These are phyloP conservation scores for Tagetes erecta DNA, from an alignment of 129 eudicot genomes.

Conservation along the genomic window DNA sequence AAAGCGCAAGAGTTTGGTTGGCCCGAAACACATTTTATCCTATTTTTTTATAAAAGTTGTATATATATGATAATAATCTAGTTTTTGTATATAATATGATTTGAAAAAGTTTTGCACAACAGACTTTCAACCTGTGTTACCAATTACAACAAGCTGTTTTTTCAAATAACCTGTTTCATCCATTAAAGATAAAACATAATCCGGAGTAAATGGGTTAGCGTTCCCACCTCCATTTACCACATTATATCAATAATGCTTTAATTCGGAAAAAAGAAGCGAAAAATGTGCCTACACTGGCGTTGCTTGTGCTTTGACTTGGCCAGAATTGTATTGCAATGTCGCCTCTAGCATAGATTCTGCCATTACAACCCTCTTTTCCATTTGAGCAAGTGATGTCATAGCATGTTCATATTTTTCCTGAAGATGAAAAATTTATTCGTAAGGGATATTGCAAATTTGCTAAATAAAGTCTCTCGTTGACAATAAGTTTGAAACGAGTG, in stretches of 20 bases:
- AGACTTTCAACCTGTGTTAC: neutral
- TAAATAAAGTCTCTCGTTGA: neutral
- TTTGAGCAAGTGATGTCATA: constrained; percentile 56
- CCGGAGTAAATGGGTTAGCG: constrained; percentile 4
- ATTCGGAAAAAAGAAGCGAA: neutral
- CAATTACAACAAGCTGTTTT: neutral
- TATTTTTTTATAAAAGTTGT: neutral
- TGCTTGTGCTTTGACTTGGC: constrained; percentile 60
- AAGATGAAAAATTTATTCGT: neutral
- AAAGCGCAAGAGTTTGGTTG: neutral
- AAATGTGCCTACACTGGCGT: constrained; percentile 44
- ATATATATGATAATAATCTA: neutral
- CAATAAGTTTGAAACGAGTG: neutral
- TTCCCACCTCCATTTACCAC: neutral
- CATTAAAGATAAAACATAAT: neutral
- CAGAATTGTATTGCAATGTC: constrained; percentile 76
- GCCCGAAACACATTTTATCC: neutral
- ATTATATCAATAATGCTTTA: constrained; percentile 1
- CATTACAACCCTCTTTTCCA: constrained; percentile 86
- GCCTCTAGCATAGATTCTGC: constrained; percentile 95
- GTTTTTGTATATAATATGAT: neutral
- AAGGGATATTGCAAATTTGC: neutral
- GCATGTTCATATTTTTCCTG: constrained; percentile 80
- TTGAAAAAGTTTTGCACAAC: neutral
- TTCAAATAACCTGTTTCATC: neutral